phyloP scores from a whole-genome alignment of 1,284 basidiomycete species.

The Taiwanofungus camphoratus region DNA sequence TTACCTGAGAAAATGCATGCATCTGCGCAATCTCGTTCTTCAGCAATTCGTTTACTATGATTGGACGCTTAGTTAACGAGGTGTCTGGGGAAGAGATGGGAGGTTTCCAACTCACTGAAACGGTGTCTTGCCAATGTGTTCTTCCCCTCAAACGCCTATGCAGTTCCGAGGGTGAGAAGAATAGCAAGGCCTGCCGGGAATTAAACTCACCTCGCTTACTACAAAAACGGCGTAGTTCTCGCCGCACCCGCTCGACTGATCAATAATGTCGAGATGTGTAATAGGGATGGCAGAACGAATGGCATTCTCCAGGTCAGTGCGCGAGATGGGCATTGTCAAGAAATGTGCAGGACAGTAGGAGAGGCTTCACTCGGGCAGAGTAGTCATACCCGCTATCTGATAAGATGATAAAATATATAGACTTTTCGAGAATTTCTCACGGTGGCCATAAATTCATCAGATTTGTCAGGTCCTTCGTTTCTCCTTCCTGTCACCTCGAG shows the following conservation, averaged over 20 bases:
- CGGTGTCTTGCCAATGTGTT: conserved; percentile 67
- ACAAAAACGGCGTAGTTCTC: conserved; percentile 69
- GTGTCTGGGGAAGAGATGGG: neutral
- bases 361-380: too few species aligned
- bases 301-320: conserved; percentile 48
- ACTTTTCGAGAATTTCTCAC: too few species aligned
- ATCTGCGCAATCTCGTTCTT: conserved; percentile 70
- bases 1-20: conserved; percentile 82
- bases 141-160: conserved; percentile 68
- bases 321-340: conserved; percentile 60
- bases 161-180: neutral
- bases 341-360: too few species aligned
- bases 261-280: conserved; percentile 62
- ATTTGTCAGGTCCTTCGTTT: too few species aligned
- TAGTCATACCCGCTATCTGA: too few species aligned
- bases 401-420: too few species aligned
- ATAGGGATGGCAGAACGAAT: conserved; percentile 57
- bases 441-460: too few species aligned
- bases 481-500: too few species aligned
- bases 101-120: conserved; percentile 47
- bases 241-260: conserved; percentile 74
- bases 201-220: conserved; percentile 58
- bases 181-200: neutral
- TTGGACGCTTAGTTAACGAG: conserved; percentile 1
- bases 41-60: conserved; percentile 65